Evolutionary conservation across 495 filamentous ascomycete genomes (phyloP).

Genomic region (Aspergillus biplanus): DNA sequence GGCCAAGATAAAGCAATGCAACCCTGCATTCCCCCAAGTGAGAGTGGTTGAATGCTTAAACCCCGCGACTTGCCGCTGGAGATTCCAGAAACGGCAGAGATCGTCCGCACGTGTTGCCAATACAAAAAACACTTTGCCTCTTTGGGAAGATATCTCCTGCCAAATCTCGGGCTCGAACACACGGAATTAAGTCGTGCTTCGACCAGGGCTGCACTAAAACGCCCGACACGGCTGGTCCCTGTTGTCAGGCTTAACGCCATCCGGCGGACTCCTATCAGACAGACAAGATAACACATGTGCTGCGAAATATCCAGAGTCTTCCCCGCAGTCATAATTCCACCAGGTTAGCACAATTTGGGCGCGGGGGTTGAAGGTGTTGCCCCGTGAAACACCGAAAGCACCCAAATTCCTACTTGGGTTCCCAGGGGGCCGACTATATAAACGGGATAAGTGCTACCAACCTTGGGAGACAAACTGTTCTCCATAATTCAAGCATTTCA

Average conservation of each 20-base stretch:
- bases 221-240: not conserved
- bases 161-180: not conserved
- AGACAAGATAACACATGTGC: not conserved
- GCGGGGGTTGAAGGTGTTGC: too few species aligned
- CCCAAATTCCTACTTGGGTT: not conserved
- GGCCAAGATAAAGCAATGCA: not conserved
- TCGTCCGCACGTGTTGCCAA: not conserved
- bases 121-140: not conserved
- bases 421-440: not conserved
- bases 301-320: not conserved
- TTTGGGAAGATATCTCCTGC: not conserved
- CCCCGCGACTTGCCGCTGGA: not conserved
- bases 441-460: not conserved
- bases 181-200: too few species aligned
- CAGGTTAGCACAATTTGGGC: not conserved
- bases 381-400: not conserved
- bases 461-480: not conserved
- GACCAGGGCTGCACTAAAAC: not conserved
- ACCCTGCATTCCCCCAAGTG: not conserved
- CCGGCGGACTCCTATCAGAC: conserved; percentile 1
- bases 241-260: not conserved
- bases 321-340: not conserved
- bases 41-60: not conserved
- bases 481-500: not conserved
- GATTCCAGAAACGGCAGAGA: not conserved